These are phyloP conservation scores for Suhomyces xylopsoci DNA, from an alignment of 805 yeast species.

Conservation along the genomic window DNA sequence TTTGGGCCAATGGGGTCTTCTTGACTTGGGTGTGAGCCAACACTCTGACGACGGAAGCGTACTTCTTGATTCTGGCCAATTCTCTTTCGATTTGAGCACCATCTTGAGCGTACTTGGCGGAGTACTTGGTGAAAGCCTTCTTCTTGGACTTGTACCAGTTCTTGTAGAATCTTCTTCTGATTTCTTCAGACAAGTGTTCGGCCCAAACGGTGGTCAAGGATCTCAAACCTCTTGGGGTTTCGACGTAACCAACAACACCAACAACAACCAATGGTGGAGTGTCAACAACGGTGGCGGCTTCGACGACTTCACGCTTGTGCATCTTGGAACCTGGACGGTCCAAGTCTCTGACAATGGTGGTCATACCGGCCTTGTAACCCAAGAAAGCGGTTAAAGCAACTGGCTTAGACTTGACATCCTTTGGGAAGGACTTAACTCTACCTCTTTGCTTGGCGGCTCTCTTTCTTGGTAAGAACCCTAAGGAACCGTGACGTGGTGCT, in stretches of 20 bases:
- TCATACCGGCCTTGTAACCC: slow-evolving; percentile 99
- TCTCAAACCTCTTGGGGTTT: slow-evolving; percentile 99
- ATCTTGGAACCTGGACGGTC: slow-evolving; percentile 99
- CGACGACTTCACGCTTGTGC: slow-evolving; percentile 99
- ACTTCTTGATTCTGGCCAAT: slow-evolving; percentile 97
- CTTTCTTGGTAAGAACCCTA: slow-evolving; percentile 99
- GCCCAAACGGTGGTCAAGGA: slow-evolving; percentile 99
- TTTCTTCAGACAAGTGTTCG: slow-evolving; percentile 98
- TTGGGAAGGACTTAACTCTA: slow-evolving; percentile 99
- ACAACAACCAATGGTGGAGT: slow-evolving; percentile 98
- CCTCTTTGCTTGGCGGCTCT: slow-evolving; percentile 98
- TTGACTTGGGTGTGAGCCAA: slow-evolving; percentile 99
- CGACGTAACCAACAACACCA: slow-evolving; percentile 99
- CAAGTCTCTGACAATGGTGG: slow-evolving; percentile 99
- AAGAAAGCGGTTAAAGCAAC: slow-evolving; percentile 99
- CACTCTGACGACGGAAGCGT: slow-evolving; percentile 98
- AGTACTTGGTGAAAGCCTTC: slow-evolving; percentile 99
- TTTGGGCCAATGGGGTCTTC: slow-evolving; percentile 98
- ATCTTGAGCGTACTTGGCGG: slow-evolving; percentile 94
- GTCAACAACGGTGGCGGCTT: slow-evolving; percentile 99
- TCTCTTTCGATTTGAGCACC: slow-evolving; percentile 89
- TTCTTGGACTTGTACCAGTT: slow-evolving; percentile 99
- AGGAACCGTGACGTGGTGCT: slow-evolving; percentile 99
- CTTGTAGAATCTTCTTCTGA: slow-evolving; percentile 99
- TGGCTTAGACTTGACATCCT: slow-evolving; percentile 96